phyloP scores from a whole-genome alignment of 2,329 filamentous ascomycete genomes.

The Penicillium palitans region DNA sequence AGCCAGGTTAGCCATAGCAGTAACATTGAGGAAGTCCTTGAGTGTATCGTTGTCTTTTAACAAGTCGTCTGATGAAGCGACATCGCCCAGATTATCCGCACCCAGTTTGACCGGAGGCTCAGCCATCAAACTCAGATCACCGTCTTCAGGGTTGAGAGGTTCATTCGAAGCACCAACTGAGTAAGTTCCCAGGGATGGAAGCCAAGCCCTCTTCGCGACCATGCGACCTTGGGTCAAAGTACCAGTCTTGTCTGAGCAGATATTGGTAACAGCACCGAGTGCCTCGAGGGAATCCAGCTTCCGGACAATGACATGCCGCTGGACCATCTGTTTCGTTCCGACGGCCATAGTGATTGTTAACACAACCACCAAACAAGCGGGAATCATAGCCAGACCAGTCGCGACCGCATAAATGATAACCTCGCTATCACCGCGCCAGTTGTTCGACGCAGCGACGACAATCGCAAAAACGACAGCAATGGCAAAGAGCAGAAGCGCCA shows the following conservation, averaged over 20 bases:
- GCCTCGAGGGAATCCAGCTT: constrained; percentile 60
- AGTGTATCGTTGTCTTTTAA: constrained; percentile 52
- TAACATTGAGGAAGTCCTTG: constrained; percentile 60
- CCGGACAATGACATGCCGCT: constrained; percentile 59
- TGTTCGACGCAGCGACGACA: constrained; percentile 66
- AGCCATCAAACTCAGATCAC: constrained; percentile 46
- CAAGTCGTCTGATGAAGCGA: constrained; percentile 34
- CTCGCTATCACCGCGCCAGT: constrained; percentile 55
- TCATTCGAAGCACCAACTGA: constrained; percentile 57
- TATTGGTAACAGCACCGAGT: constrained; percentile 62
- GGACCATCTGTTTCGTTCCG: constrained; percentile 59
- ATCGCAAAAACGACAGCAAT: constrained; percentile 69
- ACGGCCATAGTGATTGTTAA: constrained; percentile 68
- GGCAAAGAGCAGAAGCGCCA: constrained; percentile 66
- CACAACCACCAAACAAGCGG: constrained; percentile 63
- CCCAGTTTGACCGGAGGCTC: constrained; percentile 33
- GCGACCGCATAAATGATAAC: constrained; percentile 67
- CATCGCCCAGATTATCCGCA: constrained; percentile 22
- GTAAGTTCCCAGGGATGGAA: constrained; percentile 59
- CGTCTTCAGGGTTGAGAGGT: constrained; percentile 58
- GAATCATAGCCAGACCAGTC: constrained; percentile 62
- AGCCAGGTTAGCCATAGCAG: constrained; percentile 66
- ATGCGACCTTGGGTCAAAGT: constrained; percentile 65
- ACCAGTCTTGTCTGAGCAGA: constrained; percentile 60
- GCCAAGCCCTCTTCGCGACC: constrained; percentile 61